Evolutionary conservation across 306 rosid species (phyloP).

Genomic region (Astragalus membranaceus): DNA sequence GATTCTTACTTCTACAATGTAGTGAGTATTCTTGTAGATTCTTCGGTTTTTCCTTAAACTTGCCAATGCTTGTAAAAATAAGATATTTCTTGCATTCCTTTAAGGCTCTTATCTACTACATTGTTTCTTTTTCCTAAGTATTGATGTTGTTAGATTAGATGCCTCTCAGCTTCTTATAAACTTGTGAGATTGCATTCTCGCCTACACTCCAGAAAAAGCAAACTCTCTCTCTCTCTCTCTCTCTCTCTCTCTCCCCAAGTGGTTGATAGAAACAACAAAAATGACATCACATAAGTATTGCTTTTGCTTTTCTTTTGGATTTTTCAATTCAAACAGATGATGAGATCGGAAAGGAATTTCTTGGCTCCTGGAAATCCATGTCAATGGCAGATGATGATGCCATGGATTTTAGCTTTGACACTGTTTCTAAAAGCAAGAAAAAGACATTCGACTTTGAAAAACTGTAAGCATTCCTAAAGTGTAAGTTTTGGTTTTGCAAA

Average conservation of each 20-base stretch:
- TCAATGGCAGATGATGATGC: slow-evolving; percentile 64
- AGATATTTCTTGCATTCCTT: background rate
- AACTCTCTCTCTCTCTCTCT: background rate
- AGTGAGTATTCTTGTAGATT: slow-evolving; percentile 5
- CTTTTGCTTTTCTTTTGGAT: background rate
- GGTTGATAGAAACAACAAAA: background rate
- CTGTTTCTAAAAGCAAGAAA: slow-evolving; percentile 52
- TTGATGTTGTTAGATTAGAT: background rate
- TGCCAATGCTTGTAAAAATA: background rate
- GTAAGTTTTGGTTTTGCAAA: slow-evolving; percentile 9
- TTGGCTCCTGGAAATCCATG: slow-evolving; percentile 86
- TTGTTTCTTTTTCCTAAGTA: background rate
- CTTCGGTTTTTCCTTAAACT: background rate
- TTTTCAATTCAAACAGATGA: slow-evolving; percentile 47
- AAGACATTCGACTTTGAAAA: slow-evolving; percentile 68
- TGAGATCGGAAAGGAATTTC: slow-evolving; percentile 64
- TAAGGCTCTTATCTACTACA: background rate
- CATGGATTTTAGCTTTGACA: slow-evolving; percentile 65
- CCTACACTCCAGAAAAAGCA: background rate
- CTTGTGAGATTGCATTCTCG: slow-evolving; percentile 12
- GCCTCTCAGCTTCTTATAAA: slow-evolving; percentile 10
- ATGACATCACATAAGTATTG: background rate
- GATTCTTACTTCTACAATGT: slow-evolving; percentile 9
- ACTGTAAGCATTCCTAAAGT: slow-evolving; percentile 48
- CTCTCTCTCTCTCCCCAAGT: too few species aligned